These are phyloP conservation scores for Taphrina betulina DNA, from an alignment of 1,139 yeast genomes.

Conservation along the genomic window DNA sequence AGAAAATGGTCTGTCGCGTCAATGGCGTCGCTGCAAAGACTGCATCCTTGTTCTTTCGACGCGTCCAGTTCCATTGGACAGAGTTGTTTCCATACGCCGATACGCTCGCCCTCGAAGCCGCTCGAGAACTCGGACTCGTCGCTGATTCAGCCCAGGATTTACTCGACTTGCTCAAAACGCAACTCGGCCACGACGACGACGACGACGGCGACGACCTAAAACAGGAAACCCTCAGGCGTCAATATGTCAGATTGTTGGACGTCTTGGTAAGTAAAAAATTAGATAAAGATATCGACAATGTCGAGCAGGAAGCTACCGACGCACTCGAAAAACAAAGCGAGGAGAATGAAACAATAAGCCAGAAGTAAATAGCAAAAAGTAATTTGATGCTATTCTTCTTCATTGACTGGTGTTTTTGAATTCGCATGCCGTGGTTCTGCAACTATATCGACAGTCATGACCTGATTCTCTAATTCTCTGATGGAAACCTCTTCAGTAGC, in stretches of 20 bases:
- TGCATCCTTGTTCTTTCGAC: constrained; percentile 12
- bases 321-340: too few relatives aligned
- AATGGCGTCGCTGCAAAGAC: constrained; percentile 22
- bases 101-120: constrained; percentile 11
- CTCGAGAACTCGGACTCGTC: not conserved
- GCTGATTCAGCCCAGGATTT: not conserved
- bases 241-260: constrained; percentile 4
- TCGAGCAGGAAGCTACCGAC: constrained; percentile 10
- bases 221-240: not conserved
- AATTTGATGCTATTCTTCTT: too few relatives aligned
- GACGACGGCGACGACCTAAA: not conserved
- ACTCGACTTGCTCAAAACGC: not conserved
- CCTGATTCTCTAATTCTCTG: too few relatives aligned
- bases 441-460: too few relatives aligned
- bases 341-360: too few relatives aligned
- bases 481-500: too few relatives aligned
- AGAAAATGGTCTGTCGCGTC: not conserved
- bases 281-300: constrained; percentile 8
- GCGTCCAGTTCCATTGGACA: constrained; percentile 14
- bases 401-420: too few relatives aligned
- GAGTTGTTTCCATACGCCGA: constrained; percentile 21
- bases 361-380: too few relatives aligned
- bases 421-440: too few relatives aligned
- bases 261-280: constrained; percentile 13
- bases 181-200: not conserved